A percentile compares a stretch with the other conserved stretches of the same genome.
Conservation (phyloP, 2,329 filamentous ascomycete genomes). For the Beauveria asiatica region DNA sequence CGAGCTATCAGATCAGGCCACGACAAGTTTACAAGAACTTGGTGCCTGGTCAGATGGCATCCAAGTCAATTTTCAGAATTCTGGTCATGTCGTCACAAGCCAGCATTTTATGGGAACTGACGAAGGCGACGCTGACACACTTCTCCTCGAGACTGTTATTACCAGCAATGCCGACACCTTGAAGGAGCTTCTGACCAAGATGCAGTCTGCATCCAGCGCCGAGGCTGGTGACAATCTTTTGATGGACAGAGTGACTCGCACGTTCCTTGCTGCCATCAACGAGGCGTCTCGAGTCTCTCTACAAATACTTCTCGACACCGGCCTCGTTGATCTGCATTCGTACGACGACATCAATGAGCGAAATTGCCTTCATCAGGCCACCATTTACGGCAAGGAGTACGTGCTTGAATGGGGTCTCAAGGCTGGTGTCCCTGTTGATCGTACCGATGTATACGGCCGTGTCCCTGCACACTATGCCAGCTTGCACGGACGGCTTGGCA, state of each 20-base stretch:
- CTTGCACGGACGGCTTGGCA: conserved; percentile 82
- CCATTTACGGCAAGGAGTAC: conserved; percentile 79
- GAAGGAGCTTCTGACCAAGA: conserved; percentile 69
- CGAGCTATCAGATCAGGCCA: conserved; percentile 92
- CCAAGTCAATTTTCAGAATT: conserved; percentile 69
- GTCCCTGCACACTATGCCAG: conserved; percentile 93
- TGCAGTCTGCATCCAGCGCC: conserved; percentile 47
- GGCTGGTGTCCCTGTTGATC: conserved; percentile 65
- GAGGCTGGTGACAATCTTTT: conserved; percentile 45
- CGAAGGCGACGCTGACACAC: conserved; percentile 80
- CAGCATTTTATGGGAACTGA: conserved; percentile 65
- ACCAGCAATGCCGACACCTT: conserved; percentile 70
- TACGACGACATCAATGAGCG: conserved; percentile 97
- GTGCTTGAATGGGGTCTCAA: conserved; percentile 70
- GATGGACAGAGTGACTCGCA: conserved; percentile 73
- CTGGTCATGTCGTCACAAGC: conserved; percentile 57
- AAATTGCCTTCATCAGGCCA: conserved; percentile 93
- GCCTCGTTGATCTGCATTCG: conserved; percentile 79
- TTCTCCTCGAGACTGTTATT: conserved; percentile 80
- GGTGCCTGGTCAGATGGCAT: conserved; percentile 97
- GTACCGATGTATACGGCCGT: conserved; percentile 87
- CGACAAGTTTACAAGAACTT: conserved; percentile 88
- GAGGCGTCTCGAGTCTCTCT: conserved; percentile 74
- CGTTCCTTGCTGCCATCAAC: conserved; percentile 82
- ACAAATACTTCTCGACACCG: conserved; percentile 67